Percentiles rank a stretch among this genome's conserved stretches.
Evolutionary conservation across 345 rosid genomes (phyloP).

Genomic region (Sisymbrium irio): DNA sequence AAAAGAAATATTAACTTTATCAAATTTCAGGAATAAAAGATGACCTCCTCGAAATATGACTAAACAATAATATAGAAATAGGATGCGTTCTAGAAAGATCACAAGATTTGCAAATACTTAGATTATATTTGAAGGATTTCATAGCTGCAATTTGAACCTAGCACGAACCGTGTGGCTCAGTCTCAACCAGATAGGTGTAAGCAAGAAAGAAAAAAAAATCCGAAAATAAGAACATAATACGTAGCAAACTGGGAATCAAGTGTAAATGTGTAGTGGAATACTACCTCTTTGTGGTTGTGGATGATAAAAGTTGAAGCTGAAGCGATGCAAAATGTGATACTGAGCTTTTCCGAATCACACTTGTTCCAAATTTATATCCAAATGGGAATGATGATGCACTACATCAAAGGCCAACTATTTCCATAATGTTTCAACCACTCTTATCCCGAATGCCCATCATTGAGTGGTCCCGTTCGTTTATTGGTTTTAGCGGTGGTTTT

Average conservation of each 20-base stretch:
- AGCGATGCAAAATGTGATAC: neutral
- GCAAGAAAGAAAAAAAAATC: neutral
- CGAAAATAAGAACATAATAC: neutral
- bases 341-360: neutral
- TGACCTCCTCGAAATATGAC: neutral
- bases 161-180: neutral
- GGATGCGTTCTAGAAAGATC: neutral
- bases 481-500: neutral
- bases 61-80: neutral
- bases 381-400: constrained; percentile 26
- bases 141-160: neutral
- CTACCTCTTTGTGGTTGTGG: constrained; percentile 14
- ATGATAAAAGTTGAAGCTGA: constrained; percentile 17
- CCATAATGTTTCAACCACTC: constrained; percentile 25
- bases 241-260: neutral
- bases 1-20: neutral
- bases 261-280: neutral
- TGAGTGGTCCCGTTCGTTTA: constrained; percentile 13
- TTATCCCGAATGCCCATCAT: constrained; percentile 21
- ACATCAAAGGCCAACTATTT: constrained; percentile 15
- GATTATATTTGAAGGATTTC: neutral
- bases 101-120: neutral
- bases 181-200: neutral
- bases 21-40: neutral
- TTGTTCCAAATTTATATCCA: constrained; percentile 14